Evolutionary conservation across 2,329 filamentous ascomycete species (phyloP), one percentile per base, ranked within the genome.

Genomic region (Rugonectria rugulosa): DNA sequence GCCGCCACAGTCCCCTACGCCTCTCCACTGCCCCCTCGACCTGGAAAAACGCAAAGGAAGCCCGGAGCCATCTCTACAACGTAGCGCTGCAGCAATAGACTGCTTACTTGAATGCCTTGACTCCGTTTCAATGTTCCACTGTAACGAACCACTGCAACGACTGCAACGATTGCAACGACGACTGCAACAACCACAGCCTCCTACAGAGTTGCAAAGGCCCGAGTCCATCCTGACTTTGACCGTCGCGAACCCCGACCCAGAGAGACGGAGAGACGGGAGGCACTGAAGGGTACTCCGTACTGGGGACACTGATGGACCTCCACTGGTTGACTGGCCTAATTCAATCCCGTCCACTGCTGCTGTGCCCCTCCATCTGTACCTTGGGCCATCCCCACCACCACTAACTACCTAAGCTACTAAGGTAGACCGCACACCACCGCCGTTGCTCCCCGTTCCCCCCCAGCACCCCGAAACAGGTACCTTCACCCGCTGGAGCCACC

Each of bases 151-250:
- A 37, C 37, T 54, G 51, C 37, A 43, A 36, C 34, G 38, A 44
- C 24, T 49, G 52, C 38, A 54, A 54, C 51, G 38, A 54, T 29
- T 44, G 42, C 50, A 34, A 48, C 44, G 24, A 36, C 34, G 38
- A 44, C 24, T 49, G 52, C 38, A 54, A 54, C 51, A 44, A 54
- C 37, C 51, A 47, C 50, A 34, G 42, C 36, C 50, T n/a, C 24
- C 23, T 11, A 27, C 20, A 26, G 20, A 41, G 15, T 23, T 32
- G 32, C 41, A 44, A 20, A 36, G 29, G 19, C 31, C 32, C 36
- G 36, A 29, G 38, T 17, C 46, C 31, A 20, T 11, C 26, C 29
- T 31, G 29, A 32, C 26, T 26, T 26, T n/a, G 20, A n/a, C 24
- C 14, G 15, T 49, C 47, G 37, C 46, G 37, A 41, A n/a, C n/a